Conservation (phyloP, 2,329 filamentous ascomycete species). For the Aspergillus neotritici region DNA sequence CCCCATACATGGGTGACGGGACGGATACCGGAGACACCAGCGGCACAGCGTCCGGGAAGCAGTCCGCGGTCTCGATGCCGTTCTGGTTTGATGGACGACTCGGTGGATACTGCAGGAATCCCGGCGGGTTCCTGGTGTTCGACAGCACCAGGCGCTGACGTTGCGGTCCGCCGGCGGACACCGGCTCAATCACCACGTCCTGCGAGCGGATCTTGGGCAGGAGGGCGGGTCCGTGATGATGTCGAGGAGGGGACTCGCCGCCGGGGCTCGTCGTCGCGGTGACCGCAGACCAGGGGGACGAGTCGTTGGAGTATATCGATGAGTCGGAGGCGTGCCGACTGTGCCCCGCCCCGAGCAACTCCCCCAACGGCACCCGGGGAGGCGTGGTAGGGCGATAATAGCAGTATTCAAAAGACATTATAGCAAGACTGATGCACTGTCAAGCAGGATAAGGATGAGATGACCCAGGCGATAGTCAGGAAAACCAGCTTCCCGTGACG, state of each 20-base stretch:
- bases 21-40: slow-evolving; percentile 44
- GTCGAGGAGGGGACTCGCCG: slow-evolving; percentile 62
- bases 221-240: slow-evolving; percentile 68
- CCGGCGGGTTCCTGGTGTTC: slow-evolving; percentile 49
- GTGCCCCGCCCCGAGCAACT: slow-evolving; percentile 40
- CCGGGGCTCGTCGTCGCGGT: slow-evolving; percentile 65
- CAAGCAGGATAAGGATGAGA: slow-evolving; percentile 10
- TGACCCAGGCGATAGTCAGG: slow-evolving; percentile 18
- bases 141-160: slow-evolving; percentile 51
- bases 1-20: slow-evolving; percentile 26
- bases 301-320: slow-evolving; percentile 62
- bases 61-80: slow-evolving; percentile 43
- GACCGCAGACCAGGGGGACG: slow-evolving; percentile 62
- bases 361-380: slow-evolving; percentile 33
- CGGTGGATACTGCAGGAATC: slow-evolving; percentile 48
- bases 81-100: slow-evolving; percentile 41
- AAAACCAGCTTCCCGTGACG: slow-evolving; percentile 21
- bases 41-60: slow-evolving; percentile 38
- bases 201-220: slow-evolving; percentile 81
- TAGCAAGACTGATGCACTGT: background rate
- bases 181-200: slow-evolving; percentile 67
- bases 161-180: slow-evolving; percentile 47
- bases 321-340: slow-evolving; percentile 60
- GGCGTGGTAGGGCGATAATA: slow-evolving; percentile 43
- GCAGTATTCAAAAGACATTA: slow-evolving; percentile 39